These are phyloP conservation scores for Colletotrichum phormii DNA, from an alignment of 2,329 filamentous ascomycete genomes.

Conservation along the genomic window DNA sequence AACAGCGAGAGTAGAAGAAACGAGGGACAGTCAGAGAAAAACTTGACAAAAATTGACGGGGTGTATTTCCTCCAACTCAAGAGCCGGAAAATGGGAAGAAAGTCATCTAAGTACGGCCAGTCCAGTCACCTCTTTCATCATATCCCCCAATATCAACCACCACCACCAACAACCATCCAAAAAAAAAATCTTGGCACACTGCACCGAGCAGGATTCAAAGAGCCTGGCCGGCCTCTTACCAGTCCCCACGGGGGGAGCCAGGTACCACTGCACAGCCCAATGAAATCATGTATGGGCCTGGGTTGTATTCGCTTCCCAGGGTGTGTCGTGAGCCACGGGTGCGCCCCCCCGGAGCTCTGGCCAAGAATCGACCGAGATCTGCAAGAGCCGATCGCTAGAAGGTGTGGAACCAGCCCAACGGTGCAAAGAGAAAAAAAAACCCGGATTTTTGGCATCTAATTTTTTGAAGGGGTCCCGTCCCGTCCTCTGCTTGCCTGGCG, in stretches of 20 bases:
- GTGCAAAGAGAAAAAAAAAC: slow-evolving; percentile 1
- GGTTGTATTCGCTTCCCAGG: slow-evolving; percentile 23
- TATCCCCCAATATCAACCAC: background rate
- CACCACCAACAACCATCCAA: background rate
- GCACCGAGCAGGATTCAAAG: background rate
- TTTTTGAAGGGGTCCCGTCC: background rate
- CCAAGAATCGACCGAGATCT: slow-evolving; percentile 32
- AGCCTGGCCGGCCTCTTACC: background rate
- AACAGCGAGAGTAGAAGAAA: background rate
- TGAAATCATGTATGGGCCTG: slow-evolving; percentile 35
- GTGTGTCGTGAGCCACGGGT: background rate
- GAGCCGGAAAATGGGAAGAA: background rate
- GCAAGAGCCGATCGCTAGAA: slow-evolving; percentile 27
- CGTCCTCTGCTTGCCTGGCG: background rate
- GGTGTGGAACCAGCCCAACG: slow-evolving; percentile 1
- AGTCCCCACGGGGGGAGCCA: no score
- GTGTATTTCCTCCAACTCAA: background rate
- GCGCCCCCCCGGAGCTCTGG: slow-evolving; percentile 3
- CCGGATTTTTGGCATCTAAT: slow-evolving; percentile 27
- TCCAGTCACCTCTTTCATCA: background rate
- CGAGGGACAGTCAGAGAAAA: no score
- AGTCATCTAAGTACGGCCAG: background rate
- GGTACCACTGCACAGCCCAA: background rate
- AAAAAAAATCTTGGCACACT: background rate
- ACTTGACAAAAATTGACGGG: background rate